Percentiles rank a stretch among this genome's conserved stretches.
Evolutionary conservation across 2,329 filamentous ascomycete species (phyloP).

Genomic region (Diaporthe batatas): DNA sequence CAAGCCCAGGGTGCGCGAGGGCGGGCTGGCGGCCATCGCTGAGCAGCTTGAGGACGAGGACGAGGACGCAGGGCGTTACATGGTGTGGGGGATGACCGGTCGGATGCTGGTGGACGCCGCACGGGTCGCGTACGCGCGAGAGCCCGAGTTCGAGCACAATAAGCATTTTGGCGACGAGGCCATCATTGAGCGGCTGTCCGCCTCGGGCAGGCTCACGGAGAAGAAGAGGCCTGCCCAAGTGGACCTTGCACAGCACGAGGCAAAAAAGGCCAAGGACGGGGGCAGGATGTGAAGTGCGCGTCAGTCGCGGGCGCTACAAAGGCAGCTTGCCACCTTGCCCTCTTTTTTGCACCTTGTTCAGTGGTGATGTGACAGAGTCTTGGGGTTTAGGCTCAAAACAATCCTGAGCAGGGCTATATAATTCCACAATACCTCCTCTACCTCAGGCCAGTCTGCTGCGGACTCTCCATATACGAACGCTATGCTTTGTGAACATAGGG

Average conservation of each 20-base stretch:
- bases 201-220: conserved; percentile 60
- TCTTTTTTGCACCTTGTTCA: not conserved
- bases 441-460: not conserved
- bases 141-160: conserved; percentile 86
- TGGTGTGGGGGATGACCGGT: conserved; percentile 96
- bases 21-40: conserved; percentile 59
- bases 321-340: not conserved
- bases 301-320: not conserved
- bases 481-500: conserved; percentile 11
- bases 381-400: not conserved
- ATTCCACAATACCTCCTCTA: not conserved
- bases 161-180: conserved; percentile 65
- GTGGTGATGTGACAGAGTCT: not conserved
- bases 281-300: conserved; percentile 55
- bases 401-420: not conserved
- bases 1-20: conserved; percentile 61
- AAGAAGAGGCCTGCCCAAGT: conserved; percentile 56
- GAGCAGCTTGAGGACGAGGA: conserved; percentile 62
- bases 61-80: conserved; percentile 71
- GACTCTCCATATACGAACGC: not conserved
- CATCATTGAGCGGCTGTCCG: conserved; percentile 61
- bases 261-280: conserved; percentile 50
- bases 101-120: conserved; percentile 91
- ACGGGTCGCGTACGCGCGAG: conserved; percentile 82
- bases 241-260: conserved; percentile 51